phyloP scores from a whole-genome alignment of 1,139 yeast species.

The Suhomyces bolitotheri region DNA sequence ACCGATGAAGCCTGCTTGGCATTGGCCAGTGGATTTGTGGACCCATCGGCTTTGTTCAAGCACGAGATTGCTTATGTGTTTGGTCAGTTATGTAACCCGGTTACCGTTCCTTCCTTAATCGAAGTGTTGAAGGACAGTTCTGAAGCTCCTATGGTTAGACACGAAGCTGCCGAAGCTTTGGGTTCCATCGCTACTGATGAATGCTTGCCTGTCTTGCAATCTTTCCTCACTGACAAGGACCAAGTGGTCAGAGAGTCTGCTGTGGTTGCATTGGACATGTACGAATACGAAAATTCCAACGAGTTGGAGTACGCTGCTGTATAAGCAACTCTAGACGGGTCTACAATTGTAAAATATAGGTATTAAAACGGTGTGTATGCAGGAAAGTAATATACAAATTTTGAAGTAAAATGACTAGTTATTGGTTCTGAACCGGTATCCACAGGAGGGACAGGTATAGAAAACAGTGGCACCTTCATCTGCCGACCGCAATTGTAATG shows the following conservation, averaged over 20 bases:
- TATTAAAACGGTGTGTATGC: constrained; percentile 6
- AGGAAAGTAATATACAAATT: constrained; percentile 9
- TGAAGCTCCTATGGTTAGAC: constrained; percentile 99
- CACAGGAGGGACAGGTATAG: constrained; percentile 92
- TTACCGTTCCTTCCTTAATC: constrained; percentile 83
- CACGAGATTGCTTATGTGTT: constrained; percentile 98
- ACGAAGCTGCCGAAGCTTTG: constrained; percentile 98
- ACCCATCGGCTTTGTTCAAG: constrained; percentile 89
- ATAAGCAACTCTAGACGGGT: constrained; percentile 2
- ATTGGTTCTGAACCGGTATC: constrained; percentile 90
- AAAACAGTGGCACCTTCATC: constrained; percentile 98
- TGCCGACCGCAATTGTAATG: constrained; percentile 93
- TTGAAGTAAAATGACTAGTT: constrained; percentile 43
- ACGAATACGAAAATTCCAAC: constrained; percentile 86
- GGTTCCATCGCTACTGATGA: constrained; percentile 98
- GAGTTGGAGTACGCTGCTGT: constrained; percentile 75
- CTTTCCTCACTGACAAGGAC: constrained; percentile 77
- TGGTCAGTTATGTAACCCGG: constrained; percentile 95
- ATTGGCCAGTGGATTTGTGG: constrained; percentile 84
- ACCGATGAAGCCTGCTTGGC: constrained; percentile 91
- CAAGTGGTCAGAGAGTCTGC: constrained; percentile 95
- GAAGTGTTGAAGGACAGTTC: constrained; percentile 71
- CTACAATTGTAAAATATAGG: constrained; percentile 6
- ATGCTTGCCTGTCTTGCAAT: constrained; percentile 81
- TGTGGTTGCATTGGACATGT: constrained; percentile 95